Conservation (phyloP, 495 filamentous ascomycete genomes). For the Jackrogersella minutella region DNA sequence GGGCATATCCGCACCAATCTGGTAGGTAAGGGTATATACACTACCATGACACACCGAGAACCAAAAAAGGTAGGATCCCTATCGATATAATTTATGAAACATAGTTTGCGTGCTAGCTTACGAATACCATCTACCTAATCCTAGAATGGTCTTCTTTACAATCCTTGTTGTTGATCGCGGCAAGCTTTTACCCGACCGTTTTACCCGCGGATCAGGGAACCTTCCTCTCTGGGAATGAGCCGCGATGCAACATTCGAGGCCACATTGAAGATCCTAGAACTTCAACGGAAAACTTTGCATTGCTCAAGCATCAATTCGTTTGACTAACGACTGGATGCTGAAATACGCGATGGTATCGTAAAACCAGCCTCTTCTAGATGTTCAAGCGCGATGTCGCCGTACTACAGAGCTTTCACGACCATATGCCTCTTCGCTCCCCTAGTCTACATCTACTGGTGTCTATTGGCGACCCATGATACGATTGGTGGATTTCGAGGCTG, state of each 20-base stretch:
- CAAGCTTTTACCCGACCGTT: slow-evolving; percentile 26
- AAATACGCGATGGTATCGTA: neutral
- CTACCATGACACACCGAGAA: too few relatives aligned
- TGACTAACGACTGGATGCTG: neutral
- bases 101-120: neutral
- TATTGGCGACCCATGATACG: neutral
- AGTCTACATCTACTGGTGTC: slow-evolving; percentile 32
- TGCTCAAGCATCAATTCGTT: neutral
- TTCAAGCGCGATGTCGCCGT: slow-evolving; percentile 17
- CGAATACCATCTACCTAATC: neutral
- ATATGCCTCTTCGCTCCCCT: slow-evolving; percentile 27
- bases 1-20: too few relatives aligned
- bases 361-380: slow-evolving; percentile 2
- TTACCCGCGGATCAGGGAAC: slow-evolving; percentile 22
- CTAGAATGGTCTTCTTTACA: neutral
- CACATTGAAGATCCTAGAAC: neutral
- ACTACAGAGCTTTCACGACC: slow-evolving; percentile 11
- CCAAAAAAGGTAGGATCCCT: too few relatives aligned
- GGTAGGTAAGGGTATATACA: too few relatives aligned
- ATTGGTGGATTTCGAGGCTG: neutral
- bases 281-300: neutral
- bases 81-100: neutral
- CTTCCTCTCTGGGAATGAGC: neutral
- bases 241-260: neutral
- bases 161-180: neutral